phyloP scores from a whole-genome alignment of 2,329 filamentous ascomycete genomes.

The Neofusicoccum umdonicola region DNA sequence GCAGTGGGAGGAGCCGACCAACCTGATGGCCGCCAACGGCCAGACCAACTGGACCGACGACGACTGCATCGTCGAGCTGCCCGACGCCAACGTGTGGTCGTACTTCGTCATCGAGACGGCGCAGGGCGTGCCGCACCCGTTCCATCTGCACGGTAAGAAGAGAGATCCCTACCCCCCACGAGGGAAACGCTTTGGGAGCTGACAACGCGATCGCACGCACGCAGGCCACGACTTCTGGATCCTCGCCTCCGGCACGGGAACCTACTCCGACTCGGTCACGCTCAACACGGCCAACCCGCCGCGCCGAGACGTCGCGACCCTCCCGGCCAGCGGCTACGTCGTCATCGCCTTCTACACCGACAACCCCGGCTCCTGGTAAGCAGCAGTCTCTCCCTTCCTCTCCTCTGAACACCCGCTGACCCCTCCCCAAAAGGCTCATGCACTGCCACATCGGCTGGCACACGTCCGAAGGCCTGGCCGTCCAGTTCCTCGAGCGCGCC shows the following conservation, averaged over 20 bases:
- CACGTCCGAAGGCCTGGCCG: constrained; percentile 21
- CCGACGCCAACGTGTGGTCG: constrained; percentile 22
- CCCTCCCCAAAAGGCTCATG: constrained; percentile 23
- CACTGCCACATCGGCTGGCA: constrained; percentile 33
- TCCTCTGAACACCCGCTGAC: not conserved
- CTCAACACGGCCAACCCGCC: constrained; percentile 33
- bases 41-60: constrained; percentile 21
- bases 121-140: constrained; percentile 26
- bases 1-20: constrained; percentile 49
- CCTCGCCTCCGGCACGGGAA: constrained; percentile 35
- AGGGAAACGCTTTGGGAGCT: not conserved
- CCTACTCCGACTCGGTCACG: constrained; percentile 20
- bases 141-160: constrained; percentile 25
- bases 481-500: constrained; percentile 25
- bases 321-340: constrained; percentile 37
- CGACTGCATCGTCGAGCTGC: constrained; percentile 24
- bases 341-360: constrained; percentile 53
- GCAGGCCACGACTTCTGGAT: constrained; percentile 56
- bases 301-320: constrained; percentile 32
- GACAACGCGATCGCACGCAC: too few species aligned
- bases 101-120: constrained; percentile 26
- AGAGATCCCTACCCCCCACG: not conserved
- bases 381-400: not conserved
- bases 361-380: constrained; percentile 48
- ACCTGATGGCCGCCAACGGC: constrained; percentile 33